Evolutionary conservation across 805 yeast species (phyloP), one percentile per base, ranked within the genome.

Genomic region (Sugiyamaella floridensis): DNA sequence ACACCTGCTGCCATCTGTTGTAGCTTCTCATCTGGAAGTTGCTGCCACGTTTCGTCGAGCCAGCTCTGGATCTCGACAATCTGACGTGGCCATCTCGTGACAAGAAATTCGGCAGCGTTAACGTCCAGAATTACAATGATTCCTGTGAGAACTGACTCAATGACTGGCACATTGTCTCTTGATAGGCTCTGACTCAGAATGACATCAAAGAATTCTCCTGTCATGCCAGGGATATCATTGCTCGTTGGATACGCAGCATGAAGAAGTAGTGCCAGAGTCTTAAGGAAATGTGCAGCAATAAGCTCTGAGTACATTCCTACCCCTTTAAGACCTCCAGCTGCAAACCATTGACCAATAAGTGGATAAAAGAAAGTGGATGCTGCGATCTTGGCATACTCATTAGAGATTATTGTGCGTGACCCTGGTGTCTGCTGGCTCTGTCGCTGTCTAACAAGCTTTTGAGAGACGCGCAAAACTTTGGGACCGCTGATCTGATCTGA

Each of bases 171-270:
- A 15, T 58, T 49, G 12, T 60, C 62, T 8, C 53, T 45, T 14
- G 49, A 47, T 4, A 51, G 45, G 2, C 54, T 42, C 16, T 57
- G 49, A 2, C 55, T 48, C 20, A 56, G 47, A 11, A 68, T 53
- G 8, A 68, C 44, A 1, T 59, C 59, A 45, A 83, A 55, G 51
- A 76, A 66, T 56, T 84, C 89, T 1, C 67, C 62, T 1, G 78
- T 71, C 87, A 86, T 83, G 40, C 79, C 86, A 1, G 68, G 63
- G 20, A 81, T 61, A 44, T 78, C 76, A 1, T 68, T 57, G 0
- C 79, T 68, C 1, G 80, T 68, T 0, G 88, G 89, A 55, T 79
- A 76, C 0, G 85, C 80, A 48, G 81, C 70, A 50, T 79, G 80
- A 18, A 83, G 63, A 2, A 85, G 59, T n/a, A 85, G 60, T 0